Percentiles rank a stretch among this genome's conserved stretches.
phyloP scores from a whole-genome alignment of 2,329 filamentous ascomycete species.

The Diaporthe longicolla region DNA sequence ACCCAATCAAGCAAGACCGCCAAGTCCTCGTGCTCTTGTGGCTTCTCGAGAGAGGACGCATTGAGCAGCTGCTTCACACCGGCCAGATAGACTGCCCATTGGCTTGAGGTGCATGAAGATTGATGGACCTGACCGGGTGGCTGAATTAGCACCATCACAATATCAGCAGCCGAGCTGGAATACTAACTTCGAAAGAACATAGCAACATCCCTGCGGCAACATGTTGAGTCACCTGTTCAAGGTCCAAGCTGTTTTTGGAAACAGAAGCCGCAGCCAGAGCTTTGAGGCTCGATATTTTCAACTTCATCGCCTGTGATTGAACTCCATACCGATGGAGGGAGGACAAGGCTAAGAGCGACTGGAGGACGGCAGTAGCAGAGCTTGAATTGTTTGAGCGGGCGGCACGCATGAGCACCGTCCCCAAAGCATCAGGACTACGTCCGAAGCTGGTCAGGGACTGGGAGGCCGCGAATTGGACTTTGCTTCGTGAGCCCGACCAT shows the following conservation, averaged over 20 bases:
- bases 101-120: neutral
- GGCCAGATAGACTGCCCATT: neutral
- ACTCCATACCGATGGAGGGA: constrained; percentile 11
- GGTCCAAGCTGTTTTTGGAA: neutral
- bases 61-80: constrained; percentile 3
- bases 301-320: constrained; percentile 12
- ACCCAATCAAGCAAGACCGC: constrained; percentile 26
- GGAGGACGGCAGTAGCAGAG: constrained; percentile 10
- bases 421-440: constrained; percentile 42
- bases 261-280: neutral
- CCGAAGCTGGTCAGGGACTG: constrained; percentile 46
- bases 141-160: neutral
- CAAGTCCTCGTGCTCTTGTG: constrained; percentile 3
- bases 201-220: constrained; percentile 9
- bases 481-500: neutral
- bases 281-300: neutral
- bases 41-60: neutral
- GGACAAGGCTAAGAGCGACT: constrained; percentile 2
- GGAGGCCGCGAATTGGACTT: constrained; percentile 42
- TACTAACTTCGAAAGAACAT: constrained; percentile 5
- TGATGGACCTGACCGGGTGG: constrained; percentile 1
- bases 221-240: neutral
- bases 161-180: neutral
- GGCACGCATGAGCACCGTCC: constrained; percentile 45
- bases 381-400: constrained; percentile 36